Percentiles rank a stretch among this genome's conserved stretches.
Evolutionary conservation across 768 basidiomycete species (phyloP).

Genomic region (Psilocybe tampanensis): DNA sequence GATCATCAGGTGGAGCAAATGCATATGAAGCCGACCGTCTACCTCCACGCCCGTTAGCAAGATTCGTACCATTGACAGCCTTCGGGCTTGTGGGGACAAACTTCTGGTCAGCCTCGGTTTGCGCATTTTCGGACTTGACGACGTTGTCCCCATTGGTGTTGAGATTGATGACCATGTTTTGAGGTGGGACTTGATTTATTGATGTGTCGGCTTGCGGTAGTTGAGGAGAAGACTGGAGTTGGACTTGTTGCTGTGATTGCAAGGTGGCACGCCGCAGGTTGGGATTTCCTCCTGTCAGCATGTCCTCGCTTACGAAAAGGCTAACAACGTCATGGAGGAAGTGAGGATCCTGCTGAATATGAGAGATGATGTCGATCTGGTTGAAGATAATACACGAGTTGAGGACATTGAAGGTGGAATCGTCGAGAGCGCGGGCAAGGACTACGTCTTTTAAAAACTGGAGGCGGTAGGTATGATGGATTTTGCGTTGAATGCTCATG

Average conservation of each 20-base stretch:
- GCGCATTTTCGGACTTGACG: slow-evolving; percentile 31
- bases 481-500: slow-evolving; percentile 74
- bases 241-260: slow-evolving; percentile 21
- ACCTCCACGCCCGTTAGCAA: slow-evolving; percentile 25
- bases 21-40: slow-evolving; percentile 42
- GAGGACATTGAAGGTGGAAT: slow-evolving; percentile 95
- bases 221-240: slow-evolving; percentile 19
- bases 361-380: slow-evolving; percentile 95
- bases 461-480: slow-evolving; percentile 96
- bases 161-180: slow-evolving; percentile 37
- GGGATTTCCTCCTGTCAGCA: slow-evolving; percentile 45
- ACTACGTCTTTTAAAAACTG: slow-evolving; percentile 99
- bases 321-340: slow-evolving; percentile 81
- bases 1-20: slow-evolving; percentile 58
- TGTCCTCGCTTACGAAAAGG: slow-evolving; percentile 74
- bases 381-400: slow-evolving; percentile 99
- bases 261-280: slow-evolving; percentile 21
- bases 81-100: slow-evolving; percentile 25
- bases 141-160: slow-evolving; percentile 43
- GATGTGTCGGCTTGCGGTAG: not conserved
- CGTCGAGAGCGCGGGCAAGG: slow-evolving; percentile 91
- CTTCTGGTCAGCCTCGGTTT: slow-evolving; percentile 44
- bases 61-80: slow-evolving; percentile 29
- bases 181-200: slow-evolving; percentile 13
- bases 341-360: slow-evolving; percentile 76